Conservation (phyloP, 2,329 filamentous ascomycete species). For the Fonsecaea pedrosoi region DNA sequence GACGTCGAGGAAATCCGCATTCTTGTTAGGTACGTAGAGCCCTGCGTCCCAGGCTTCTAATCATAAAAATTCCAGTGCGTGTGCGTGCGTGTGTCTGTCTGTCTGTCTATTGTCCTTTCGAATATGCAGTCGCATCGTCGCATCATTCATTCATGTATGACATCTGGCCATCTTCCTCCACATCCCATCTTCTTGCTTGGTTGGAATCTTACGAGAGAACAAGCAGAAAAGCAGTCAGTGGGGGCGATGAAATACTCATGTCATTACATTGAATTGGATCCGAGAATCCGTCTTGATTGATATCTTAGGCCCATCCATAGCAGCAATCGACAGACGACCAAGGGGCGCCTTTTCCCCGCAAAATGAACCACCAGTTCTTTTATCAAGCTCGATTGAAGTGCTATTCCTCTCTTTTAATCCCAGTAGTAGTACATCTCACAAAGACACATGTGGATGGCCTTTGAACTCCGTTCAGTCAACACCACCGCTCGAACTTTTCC, state of each 20-base stretch:
- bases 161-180: no score
- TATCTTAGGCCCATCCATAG: neutral
- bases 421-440: neutral
- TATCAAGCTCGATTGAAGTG: neutral
- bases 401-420: neutral
- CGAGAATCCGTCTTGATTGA: neutral
- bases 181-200: neutral
- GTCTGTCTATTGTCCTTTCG: no score
- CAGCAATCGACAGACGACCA: no score
- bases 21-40: slow-evolving; percentile 26
- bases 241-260: neutral
- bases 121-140: no score
- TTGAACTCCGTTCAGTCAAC: no score
- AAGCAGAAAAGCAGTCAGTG: neutral
- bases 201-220: neutral
- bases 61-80: slow-evolving; percentile 5
- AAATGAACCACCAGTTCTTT: neutral
- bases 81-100: neutral
- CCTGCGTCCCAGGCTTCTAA: slow-evolving; percentile 22
- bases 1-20: neutral
- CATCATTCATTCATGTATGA: no score
- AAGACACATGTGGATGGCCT: neutral
- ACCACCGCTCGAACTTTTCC: neutral
- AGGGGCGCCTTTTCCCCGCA: neutral
- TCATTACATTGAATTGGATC: neutral